Evolutionary conservation across 2,329 filamentous ascomycete genomes (phyloP).

Genomic region (Pseudogymnoascus sp.): DNA sequence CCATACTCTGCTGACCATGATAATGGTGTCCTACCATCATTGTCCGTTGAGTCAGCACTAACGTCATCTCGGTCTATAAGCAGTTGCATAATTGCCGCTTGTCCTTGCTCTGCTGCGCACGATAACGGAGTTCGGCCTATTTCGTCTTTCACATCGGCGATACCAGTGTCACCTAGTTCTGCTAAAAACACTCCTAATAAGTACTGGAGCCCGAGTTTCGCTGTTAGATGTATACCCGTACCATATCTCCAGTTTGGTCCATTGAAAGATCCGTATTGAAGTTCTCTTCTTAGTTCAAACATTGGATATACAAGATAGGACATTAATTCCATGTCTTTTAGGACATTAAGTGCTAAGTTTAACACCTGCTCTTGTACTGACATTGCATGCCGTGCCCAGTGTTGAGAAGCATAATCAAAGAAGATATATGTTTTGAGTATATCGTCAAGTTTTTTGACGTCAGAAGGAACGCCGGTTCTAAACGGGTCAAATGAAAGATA

Average conservation of each 20-base stretch:
- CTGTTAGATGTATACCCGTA: conserved; percentile 17
- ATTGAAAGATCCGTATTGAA: neutral
- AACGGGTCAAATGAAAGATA: neutral
- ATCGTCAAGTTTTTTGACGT: neutral
- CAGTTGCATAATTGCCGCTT: neutral
- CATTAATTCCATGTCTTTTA: neutral
- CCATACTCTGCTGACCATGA: neutral
- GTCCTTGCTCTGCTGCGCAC: neutral
- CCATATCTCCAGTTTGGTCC: neutral
- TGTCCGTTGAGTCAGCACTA: too few species aligned
- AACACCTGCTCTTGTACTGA: neutral
- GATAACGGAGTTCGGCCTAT: conserved; percentile 2
- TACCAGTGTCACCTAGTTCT: neutral
- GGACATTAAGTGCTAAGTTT: neutral
- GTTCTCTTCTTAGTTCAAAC: too few species aligned
- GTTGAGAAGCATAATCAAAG: neutral
- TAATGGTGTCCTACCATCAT: neutral
- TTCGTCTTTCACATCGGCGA: neutral
- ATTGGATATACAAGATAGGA: neutral
- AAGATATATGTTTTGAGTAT: neutral
- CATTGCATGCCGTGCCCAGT: neutral
- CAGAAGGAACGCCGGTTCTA: neutral
- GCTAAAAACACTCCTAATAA: conserved; percentile 4
- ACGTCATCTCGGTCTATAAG: neutral
- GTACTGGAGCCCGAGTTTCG: conserved; percentile 14